phyloP scores from a whole-genome alignment of 1,139 yeast genomes.

The Magnusiomyces ingens region DNA sequence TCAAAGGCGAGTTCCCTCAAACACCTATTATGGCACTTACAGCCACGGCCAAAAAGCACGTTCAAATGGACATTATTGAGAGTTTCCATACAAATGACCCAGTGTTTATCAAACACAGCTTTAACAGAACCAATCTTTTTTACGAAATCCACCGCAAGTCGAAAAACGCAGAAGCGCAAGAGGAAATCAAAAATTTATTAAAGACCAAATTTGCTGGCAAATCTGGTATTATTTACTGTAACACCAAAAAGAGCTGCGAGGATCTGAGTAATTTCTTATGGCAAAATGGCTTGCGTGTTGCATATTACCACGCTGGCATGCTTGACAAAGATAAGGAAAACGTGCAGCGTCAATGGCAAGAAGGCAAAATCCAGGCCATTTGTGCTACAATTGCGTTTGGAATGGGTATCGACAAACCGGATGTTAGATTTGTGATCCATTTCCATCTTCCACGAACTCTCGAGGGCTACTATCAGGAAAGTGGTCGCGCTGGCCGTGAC shows the following conservation, averaged over 20 bases:
- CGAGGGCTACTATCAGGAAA: constrained; percentile 96
- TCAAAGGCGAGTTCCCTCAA: constrained; percentile 65
- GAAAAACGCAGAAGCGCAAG: constrained; percentile 41
- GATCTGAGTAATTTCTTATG: constrained; percentile 59
- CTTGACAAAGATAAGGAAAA: constrained; percentile 60
- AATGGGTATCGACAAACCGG: constrained; percentile 97
- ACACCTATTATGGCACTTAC: constrained; percentile 95
- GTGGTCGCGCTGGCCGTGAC: constrained; percentile 99
- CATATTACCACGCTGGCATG: constrained; percentile 93
- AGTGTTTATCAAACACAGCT: constrained; percentile 57
- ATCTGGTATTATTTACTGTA: constrained; percentile 91
- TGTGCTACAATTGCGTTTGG: constrained; percentile 99
- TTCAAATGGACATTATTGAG: constrained; percentile 64
- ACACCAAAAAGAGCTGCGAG: constrained; percentile 84
- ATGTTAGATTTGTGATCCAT: constrained; percentile 87
- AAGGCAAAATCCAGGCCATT: constrained; percentile 59
- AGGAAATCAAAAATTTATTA: constrained; percentile 55
- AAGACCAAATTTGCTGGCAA: constrained; percentile 45
- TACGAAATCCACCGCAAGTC: constrained; percentile 70
- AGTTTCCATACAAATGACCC: constrained; percentile 38
- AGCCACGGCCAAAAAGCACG: constrained; percentile 95
- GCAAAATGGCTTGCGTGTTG: constrained; percentile 56
- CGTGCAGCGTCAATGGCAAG: constrained; percentile 80
- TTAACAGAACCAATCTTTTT: constrained; percentile 78
- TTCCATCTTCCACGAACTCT: constrained; percentile 81